These are phyloP conservation scores for Saturnispora dispora DNA, from an alignment of 805 yeast genomes.

Conservation along the genomic window DNA sequence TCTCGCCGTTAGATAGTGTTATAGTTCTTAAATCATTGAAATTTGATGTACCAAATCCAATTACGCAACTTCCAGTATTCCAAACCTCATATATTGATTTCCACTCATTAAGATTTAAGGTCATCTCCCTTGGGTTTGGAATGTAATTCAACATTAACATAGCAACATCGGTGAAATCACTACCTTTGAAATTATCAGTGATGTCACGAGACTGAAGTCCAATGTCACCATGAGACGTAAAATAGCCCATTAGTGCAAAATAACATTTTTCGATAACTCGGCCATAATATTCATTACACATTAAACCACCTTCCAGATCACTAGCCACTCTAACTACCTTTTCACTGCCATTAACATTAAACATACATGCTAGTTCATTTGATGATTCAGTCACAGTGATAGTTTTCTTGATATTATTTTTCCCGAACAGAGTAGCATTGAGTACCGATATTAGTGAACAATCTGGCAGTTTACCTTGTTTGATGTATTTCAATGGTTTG, in stretches of 20 bases:
- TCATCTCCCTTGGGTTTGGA: slow-evolving; percentile 1
- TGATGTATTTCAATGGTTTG: neutral
- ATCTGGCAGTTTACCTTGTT: slow-evolving; percentile 4
- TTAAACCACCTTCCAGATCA: neutral
- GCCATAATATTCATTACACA: neutral
- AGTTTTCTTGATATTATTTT: neutral
- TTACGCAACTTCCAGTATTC: neutral
- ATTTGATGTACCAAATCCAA: slow-evolving; percentile 6
- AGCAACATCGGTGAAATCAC: slow-evolving; percentile 6
- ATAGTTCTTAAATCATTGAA: neutral
- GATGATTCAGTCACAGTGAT: neutral
- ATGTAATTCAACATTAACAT: slow-evolving; percentile 1
- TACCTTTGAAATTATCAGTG: neutral
- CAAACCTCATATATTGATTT: neutral
- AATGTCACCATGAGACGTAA: neutral
- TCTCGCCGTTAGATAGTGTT: neutral
- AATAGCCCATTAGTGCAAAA: neutral
- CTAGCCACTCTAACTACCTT: neutral
- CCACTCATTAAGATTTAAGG: neutral
- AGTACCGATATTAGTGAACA: slow-evolving; percentile 4
- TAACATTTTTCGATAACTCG: neutral
- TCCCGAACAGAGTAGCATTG: slow-evolving; percentile 1
- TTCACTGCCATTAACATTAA: neutral
- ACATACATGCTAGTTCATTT: neutral
- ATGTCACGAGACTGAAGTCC: neutral